Evolutionary conservation across 805 yeast genomes (phyloP).

Genomic region (Hanseniaspora pseudoguilliermondii): DNA sequence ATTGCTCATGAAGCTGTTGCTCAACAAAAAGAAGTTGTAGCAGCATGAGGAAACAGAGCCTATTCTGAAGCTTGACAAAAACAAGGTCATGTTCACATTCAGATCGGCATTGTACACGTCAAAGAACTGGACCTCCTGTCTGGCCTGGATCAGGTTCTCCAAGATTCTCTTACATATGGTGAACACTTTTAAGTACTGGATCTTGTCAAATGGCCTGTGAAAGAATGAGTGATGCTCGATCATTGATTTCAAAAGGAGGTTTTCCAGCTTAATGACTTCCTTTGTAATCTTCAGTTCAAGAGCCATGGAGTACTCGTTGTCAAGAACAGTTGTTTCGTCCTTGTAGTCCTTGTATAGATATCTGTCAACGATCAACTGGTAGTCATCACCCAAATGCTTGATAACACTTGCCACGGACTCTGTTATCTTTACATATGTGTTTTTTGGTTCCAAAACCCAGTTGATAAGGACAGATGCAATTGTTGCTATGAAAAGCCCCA

Average conservation of each 20-base stretch:
- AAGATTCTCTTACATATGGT: constrained; percentile 30
- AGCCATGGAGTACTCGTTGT: constrained; percentile 33
- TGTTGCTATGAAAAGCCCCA: constrained; percentile 32
- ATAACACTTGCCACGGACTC: constrained; percentile 30
- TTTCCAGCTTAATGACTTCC: constrained; percentile 30
- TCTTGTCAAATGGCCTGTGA: constrained; percentile 23
- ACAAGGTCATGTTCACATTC: constrained; percentile 29
- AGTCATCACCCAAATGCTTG: constrained; percentile 34
- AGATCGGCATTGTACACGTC: constrained; percentile 35
- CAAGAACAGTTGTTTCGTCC: constrained; percentile 36
- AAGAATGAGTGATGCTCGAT: constrained; percentile 30
- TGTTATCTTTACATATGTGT: constrained; percentile 33
- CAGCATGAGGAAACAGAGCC: constrained; percentile 38
- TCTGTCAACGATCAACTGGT: constrained; percentile 36
- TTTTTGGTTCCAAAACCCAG: constrained; percentile 40
- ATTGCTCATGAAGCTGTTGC: constrained; percentile 32
- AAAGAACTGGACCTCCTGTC: constrained; percentile 37
- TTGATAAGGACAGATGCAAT: constrained; percentile 29
- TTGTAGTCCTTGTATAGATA: constrained; percentile 36
- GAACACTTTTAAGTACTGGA: constrained; percentile 27
- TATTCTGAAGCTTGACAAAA: constrained; percentile 33
- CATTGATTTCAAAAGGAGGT: constrained; percentile 27
- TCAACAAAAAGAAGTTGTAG: constrained; percentile 31
- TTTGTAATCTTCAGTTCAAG: constrained; percentile 39
- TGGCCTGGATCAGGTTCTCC: constrained; percentile 36